These are phyloP conservation scores for Cenchrus purpureus DNA, from an alignment of 176 grass and related monocot genomes.

Conservation along the genomic window DNA sequence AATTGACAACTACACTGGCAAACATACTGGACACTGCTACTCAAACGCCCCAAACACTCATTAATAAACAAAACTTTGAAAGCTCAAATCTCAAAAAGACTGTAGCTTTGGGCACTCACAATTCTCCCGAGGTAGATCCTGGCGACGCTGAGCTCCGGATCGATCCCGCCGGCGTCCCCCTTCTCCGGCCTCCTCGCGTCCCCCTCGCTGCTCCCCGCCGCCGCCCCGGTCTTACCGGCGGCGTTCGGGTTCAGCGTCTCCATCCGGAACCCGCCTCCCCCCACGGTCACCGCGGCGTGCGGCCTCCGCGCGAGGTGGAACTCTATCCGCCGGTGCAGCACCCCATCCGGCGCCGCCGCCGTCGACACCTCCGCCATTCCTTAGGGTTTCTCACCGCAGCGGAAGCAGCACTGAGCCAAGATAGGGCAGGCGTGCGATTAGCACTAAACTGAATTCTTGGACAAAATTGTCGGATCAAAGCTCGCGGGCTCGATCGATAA, in stretches of 20 bases:
- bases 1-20: background rate
- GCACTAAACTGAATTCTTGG: background rate
- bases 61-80: slow-evolving; percentile 11
- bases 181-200: slow-evolving; percentile 48
- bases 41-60: slow-evolving; percentile 23
- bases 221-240: slow-evolving; percentile 18
- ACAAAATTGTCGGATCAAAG: slow-evolving; percentile 3
- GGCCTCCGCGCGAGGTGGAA: slow-evolving; percentile 70
- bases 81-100: slow-evolving; percentile 14
- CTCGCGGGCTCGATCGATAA: slow-evolving; percentile 36
- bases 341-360: slow-evolving; percentile 48
- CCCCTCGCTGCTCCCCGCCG: slow-evolving; percentile 19
- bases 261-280: slow-evolving; percentile 60
- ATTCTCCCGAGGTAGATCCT: slow-evolving; percentile 94
- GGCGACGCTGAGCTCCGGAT: slow-evolving; percentile 79
- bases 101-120: slow-evolving; percentile 57
- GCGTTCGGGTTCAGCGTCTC: slow-evolving; percentile 83
- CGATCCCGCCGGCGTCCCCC: slow-evolving; percentile 57
- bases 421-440: background rate
- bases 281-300: slow-evolving; percentile 32
- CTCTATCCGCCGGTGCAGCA: slow-evolving; percentile 79
- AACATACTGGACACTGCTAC: background rate
- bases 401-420: background rate
- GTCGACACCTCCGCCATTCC: slow-evolving; percentile 40
- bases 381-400: slow-evolving; percentile 36